phyloP scores from a whole-genome alignment of 108 stramenopile species.

The Cylindrotheca closterium region DNA sequence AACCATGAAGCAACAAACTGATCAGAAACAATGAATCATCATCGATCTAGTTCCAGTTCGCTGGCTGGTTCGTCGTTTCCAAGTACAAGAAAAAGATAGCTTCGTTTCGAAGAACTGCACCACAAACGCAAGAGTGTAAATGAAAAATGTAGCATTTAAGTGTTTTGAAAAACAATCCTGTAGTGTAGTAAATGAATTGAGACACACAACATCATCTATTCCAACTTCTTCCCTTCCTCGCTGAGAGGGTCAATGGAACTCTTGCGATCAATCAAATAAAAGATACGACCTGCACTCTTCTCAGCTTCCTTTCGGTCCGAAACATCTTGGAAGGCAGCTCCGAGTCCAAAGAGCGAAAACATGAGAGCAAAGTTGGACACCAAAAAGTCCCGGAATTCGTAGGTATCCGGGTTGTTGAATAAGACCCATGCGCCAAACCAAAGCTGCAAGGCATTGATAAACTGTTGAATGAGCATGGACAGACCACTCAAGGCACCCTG shows the following conservation, averaged over 20 bases:
- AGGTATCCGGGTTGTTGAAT: constrained; percentile 46
- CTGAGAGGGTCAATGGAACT: constrained; percentile 62
- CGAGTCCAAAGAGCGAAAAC: constrained; percentile 75
- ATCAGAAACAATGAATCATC: background rate
- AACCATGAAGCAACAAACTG: no score
- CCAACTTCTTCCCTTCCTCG: constrained; percentile 46
- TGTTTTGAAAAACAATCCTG: no score
- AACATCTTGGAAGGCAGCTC: constrained; percentile 66
- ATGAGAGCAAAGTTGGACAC: constrained; percentile 73
- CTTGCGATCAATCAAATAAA: constrained; percentile 63
- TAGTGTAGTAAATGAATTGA: no score
- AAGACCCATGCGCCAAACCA: constrained; percentile 79
- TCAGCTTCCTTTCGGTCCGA: constrained; percentile 65
- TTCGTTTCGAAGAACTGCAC: background rate
- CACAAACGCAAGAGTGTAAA: background rate
- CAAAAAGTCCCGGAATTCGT: constrained; percentile 66
- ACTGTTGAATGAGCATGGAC: constrained; percentile 47
- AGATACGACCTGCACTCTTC: constrained; percentile 63
- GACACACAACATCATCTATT: background rate
- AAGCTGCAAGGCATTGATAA: constrained; percentile 56
- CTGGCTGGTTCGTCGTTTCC: background rate
- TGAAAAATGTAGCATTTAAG: background rate
- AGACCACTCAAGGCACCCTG: constrained; percentile 12
- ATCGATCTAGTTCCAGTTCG: background rate
- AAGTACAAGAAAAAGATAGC: background rate